Conservation (phyloP, 148 eudicot species). For the Simmondsia chinensis region DNA sequence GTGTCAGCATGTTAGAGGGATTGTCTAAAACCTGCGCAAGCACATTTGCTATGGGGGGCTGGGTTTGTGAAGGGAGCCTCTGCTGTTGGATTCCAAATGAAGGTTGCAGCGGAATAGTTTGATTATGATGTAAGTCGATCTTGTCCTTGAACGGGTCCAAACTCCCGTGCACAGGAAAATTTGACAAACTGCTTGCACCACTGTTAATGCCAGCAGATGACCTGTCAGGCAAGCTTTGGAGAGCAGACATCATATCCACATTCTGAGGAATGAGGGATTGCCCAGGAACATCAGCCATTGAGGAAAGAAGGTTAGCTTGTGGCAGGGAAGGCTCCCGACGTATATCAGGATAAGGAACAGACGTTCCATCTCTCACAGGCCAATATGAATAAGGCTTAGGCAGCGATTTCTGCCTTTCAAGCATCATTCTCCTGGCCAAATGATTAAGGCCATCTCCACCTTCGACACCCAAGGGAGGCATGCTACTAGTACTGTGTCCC, state of each 20-base stretch:
- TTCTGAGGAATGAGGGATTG: constrained; percentile 40
- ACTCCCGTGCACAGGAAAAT: constrained; percentile 44
- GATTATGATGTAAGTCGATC: constrained; percentile 44
- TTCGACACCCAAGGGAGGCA: constrained; percentile 44
- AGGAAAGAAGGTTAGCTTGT: constrained; percentile 36
- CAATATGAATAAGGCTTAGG: constrained; percentile 46
- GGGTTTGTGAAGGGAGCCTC: constrained; percentile 52
- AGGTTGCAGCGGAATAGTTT: constrained; percentile 44
- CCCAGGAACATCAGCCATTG: constrained; percentile 37
- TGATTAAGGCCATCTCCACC: constrained; percentile 48
- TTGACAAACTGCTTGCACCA: constrained; percentile 48
- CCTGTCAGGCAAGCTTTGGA: constrained; percentile 62
- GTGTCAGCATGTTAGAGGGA: constrained; percentile 26
- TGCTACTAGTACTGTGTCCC: constrained; percentile 32
- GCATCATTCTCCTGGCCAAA: constrained; percentile 49
- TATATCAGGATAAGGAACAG: constrained; percentile 34
- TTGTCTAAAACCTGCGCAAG: constrained; percentile 40
- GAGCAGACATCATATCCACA: constrained; percentile 51
- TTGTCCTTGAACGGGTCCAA: constrained; percentile 47
- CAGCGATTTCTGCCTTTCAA: constrained; percentile 63
- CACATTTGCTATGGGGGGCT: constrained; percentile 31
- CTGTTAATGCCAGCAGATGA: constrained; percentile 32
- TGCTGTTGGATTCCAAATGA: constrained; percentile 51
- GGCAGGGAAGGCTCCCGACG: constrained; percentile 28
- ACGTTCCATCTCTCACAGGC: constrained; percentile 49